phyloP scores from a whole-genome alignment of 768 basidiomycete genomes.

The Tulasnella sp. region DNA sequence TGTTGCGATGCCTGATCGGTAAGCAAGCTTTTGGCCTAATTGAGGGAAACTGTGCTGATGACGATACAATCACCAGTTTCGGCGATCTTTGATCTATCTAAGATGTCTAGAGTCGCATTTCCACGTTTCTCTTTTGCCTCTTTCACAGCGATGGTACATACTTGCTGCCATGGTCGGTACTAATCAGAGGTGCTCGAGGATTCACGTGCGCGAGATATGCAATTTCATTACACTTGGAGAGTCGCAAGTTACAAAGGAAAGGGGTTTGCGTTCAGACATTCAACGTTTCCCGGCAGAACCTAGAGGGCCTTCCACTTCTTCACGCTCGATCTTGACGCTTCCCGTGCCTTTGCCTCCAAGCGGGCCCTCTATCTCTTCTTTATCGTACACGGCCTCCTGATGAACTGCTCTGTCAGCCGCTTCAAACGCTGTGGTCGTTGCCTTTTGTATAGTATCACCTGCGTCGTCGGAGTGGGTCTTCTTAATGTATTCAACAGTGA shows the following conservation, averaged over 20 bases:
- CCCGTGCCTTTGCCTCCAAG: not conserved
- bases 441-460: not conserved
- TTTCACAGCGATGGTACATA: no score
- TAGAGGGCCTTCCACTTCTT: not conserved
- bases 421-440: not conserved
- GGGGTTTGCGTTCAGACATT: not conserved
- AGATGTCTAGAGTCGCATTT: not conserved
- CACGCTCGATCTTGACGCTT: not conserved
- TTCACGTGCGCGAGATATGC: not conserved
- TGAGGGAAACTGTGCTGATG: not conserved
- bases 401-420: not conserved
- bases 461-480: not conserved
- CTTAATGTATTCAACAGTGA: conserved; percentile 1
- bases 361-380: not conserved
- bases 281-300: not conserved
- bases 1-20: conserved; percentile 84
- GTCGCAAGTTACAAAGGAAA: not conserved
- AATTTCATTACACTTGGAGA: not conserved
- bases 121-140: no score
- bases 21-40: conserved; percentile 22
- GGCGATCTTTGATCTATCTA: not conserved
- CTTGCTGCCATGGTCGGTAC: no score
- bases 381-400: not conserved
- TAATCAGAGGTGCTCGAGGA: not conserved
- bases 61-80: not conserved